A percentile compares a stretch with the other conserved stretches of the same genome.
Conservation (phyloP, 805 yeast species). For the Candida andamanensis region DNA sequence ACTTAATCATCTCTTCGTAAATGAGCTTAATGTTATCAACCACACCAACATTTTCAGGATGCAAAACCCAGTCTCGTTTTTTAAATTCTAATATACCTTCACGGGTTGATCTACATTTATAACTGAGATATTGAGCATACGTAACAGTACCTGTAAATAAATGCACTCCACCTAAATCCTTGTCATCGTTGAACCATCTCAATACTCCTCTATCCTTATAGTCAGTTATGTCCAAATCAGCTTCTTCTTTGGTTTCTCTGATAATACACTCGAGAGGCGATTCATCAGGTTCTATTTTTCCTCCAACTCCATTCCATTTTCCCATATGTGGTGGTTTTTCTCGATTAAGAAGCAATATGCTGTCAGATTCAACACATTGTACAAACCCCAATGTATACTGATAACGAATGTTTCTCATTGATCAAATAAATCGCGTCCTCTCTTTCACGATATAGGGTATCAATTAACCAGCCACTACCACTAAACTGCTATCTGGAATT, state of each 20-base stretch:
- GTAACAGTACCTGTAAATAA: slow-evolving; percentile 33
- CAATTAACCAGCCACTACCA: too few species aligned
- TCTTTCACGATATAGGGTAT: too few species aligned
- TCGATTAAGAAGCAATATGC: slow-evolving; percentile 34
- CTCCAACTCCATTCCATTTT: slow-evolving; percentile 45
- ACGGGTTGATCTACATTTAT: slow-evolving; percentile 17
- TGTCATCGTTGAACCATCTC: slow-evolving; percentile 25
- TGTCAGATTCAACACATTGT: slow-evolving; percentile 23
- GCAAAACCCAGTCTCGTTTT: slow-evolving; percentile 28
- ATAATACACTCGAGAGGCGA: slow-evolving; percentile 35
- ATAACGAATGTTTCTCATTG: slow-evolving; percentile 5
- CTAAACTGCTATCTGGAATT: too few species aligned
- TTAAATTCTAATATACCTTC: slow-evolving; percentile 45
- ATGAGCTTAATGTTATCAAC: slow-evolving; percentile 31
- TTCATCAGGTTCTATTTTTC: slow-evolving; percentile 33
- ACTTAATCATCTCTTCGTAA: slow-evolving; percentile 19
- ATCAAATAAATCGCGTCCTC: too few species aligned
- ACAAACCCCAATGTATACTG: slow-evolving; percentile 23
- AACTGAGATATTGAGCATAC: slow-evolving; percentile 17
- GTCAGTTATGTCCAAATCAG: slow-evolving; percentile 28
- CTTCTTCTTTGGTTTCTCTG: slow-evolving; percentile 39
- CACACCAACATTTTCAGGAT: slow-evolving; percentile 34
- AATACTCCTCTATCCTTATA: slow-evolving; percentile 30
- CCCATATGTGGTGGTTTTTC: slow-evolving; percentile 45
- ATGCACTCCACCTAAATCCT: slow-evolving; percentile 32